Evolutionary conservation across 1,139 yeast genomes (phyloP), one percentile per base, ranked within the genome.

Genomic region (Yamadazyma blattariae): DNA sequence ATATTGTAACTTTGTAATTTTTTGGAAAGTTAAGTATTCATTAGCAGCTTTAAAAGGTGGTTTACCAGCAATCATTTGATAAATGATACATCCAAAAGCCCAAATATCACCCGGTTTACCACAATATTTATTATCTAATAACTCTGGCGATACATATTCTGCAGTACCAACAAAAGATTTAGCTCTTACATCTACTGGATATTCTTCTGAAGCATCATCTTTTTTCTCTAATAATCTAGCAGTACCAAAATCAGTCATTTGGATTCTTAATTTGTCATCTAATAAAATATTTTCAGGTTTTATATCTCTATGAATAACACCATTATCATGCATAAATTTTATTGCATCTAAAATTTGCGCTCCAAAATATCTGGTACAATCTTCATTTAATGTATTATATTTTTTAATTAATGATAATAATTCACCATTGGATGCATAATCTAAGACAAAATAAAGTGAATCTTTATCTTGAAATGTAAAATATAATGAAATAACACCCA

Each of bases 401-500:
- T 79, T 77, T 51, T 90, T 86, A 44, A 92, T 79, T 42, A 90
- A 67, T 2, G 89, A 74, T 36, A 94, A 68, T 27, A 92, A 66
- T 59, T 92, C 99, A 7, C 99, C 99, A 47, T 88, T 86, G 29
- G 95, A 76, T 0, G 98, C 97, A 56, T 77, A 86, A 55, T 92
- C 97, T 39, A 92, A 77, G 15, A 92, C 98, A 62, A 88, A 94
- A 59, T 89, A 92, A 33, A 94, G 68, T 11, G 90, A 83, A 38
- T 80, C 77, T 37, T 86, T 85, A 57, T 94, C 98, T 56, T 92
- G 98, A 57, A 92, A 92, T 0, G 98, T 92, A 58, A 87, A 94
- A 54, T 86, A 87, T 32, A 92, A 69, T 13, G 92, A 81, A 16
- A 92, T 89, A 30, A 92, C 77, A 1, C 98, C 98, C 29, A 57